phyloP scores from a whole-genome alignment of 2,329 filamentous ascomycete species.

The Diplodia seriata region DNA sequence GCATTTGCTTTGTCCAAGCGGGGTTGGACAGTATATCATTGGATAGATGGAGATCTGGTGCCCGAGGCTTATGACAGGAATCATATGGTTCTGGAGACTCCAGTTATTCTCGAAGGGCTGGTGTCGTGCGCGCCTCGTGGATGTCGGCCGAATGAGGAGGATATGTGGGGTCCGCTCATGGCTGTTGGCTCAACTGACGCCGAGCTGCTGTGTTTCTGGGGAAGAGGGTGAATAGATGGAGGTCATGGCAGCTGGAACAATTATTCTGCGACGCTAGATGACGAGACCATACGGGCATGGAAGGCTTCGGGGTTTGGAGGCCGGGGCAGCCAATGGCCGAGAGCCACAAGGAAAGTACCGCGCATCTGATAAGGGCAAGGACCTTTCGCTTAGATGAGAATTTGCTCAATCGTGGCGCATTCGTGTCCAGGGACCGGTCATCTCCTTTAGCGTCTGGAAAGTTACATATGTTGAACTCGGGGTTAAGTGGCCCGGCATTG shows the following conservation, averaged over 20 bases:
- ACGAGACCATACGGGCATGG: not conserved
- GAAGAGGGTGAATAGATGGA: no score
- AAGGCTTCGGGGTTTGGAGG: no score
- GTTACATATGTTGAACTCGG: slow-evolving; percentile 5
- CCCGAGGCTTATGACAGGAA: not conserved
- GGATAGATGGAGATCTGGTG: no score
- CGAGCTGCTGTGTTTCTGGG: not conserved
- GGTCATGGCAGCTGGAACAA: not conserved
- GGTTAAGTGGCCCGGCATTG: not conserved
- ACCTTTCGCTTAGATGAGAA: slow-evolving; percentile 2
- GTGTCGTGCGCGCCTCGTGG: not conserved
- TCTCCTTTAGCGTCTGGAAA: slow-evolving; percentile 3
- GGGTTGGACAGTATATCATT: no score
- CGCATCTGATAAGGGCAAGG: not conserved
- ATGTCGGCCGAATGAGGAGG: not conserved
- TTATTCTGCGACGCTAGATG: not conserved
- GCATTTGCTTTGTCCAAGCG: not conserved
- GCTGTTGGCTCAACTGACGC: no score
- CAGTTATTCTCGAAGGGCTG: not conserved
- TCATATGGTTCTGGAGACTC: not conserved
- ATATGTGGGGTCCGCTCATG: not conserved
- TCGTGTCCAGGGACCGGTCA: not conserved
- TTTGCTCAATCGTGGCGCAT: not conserved
- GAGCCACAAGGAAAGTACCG: not conserved
- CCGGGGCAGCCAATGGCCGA: no score